These are phyloP conservation scores for Panaeolus papilionaceus DNA, from an alignment of 768 basidiomycete genomes.

Conservation along the genomic window DNA sequence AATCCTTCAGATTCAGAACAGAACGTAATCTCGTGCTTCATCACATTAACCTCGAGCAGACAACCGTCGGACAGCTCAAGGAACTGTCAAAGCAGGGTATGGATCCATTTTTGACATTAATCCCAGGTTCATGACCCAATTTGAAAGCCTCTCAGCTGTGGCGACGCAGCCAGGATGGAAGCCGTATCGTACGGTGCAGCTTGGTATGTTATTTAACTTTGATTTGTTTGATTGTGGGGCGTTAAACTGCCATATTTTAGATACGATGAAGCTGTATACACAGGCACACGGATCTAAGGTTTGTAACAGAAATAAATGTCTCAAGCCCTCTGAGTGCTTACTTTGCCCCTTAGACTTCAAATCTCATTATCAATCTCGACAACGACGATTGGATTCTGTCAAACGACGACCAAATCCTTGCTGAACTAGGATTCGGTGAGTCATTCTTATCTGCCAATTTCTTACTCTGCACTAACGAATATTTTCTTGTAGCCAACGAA, in stretches of 20 bases:
- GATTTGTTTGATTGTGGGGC: not conserved
- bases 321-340: not conserved
- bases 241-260: conserved; percentile 45
- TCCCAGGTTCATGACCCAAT: conserved; percentile 18
- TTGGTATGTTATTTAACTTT: conserved; percentile 57
- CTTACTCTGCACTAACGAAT: conserved; percentile 6
- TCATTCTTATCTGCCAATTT: conserved; percentile 17
- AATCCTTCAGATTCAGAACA: conserved; percentile 93
- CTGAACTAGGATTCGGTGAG: conserved; percentile 78
- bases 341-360: conserved; percentile 72
- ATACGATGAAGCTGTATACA: conserved; percentile 94
- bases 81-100: conserved; percentile 71
- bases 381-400: conserved; percentile 92
- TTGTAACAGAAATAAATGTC: not conserved
- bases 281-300: conserved; percentile 96
- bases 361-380: conserved; percentile 97
- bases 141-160: conserved; percentile 55
- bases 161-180: conserved; percentile 84
- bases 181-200: conserved; percentile 73
- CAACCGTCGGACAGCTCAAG: conserved; percentile 84
- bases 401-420: conserved; percentile 70
- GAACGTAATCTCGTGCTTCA: conserved; percentile 87
- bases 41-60: conserved; percentile 76
- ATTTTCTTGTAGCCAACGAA: conserved; percentile 79
- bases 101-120: conserved; percentile 17